A percentile compares a stretch with the other conserved stretches of the same genome.
These are phyloP conservation scores for Candida tropicalis DNA, from an alignment of 1,139 yeast species.

Conservation along the genomic window DNA sequence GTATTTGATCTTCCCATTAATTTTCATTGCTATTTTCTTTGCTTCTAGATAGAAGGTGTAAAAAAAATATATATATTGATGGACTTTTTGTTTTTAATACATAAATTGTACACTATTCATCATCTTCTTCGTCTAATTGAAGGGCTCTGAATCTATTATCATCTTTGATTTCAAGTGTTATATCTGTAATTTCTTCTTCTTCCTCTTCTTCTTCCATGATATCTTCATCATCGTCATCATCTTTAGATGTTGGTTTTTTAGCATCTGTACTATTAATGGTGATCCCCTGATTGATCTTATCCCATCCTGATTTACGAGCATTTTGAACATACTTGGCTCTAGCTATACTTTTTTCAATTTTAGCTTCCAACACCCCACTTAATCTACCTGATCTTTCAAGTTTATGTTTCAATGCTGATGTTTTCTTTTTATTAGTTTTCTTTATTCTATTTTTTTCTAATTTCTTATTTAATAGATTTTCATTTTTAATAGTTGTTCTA, in stretches of 20 bases:
- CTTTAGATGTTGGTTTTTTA: constrained; percentile 9
- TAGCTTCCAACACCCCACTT: constrained; percentile 59
- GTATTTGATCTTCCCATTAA: not conserved
- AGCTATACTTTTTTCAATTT: constrained; percentile 64
- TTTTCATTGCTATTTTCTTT: constrained; percentile 1
- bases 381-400: constrained; percentile 53
- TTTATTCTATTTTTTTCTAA: constrained; percentile 45
- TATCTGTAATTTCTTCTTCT: constrained; percentile 23
- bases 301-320: constrained; percentile 76
- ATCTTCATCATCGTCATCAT: constrained; percentile 2
- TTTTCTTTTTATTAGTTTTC: constrained; percentile 36
- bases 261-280: constrained; percentile 27
- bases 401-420: constrained; percentile 38
- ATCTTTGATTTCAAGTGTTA: not conserved
- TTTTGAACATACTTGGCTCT: constrained; percentile 63
- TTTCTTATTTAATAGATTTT: constrained; percentile 59
- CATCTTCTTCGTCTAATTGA: constrained; percentile 1
- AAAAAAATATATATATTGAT: not conserved
- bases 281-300: constrained; percentile 56
- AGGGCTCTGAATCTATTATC: constrained; percentile 1
- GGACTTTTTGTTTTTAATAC: not conserved
- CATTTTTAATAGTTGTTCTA: constrained; percentile 70
- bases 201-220: constrained; percentile 11
- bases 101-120: not conserved
- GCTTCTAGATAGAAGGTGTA: not conserved